These are phyloP conservation scores for Mucor circinelloides DNA, from an alignment of 371 early-diverging fungal genomes.

Conservation along the genomic window DNA sequence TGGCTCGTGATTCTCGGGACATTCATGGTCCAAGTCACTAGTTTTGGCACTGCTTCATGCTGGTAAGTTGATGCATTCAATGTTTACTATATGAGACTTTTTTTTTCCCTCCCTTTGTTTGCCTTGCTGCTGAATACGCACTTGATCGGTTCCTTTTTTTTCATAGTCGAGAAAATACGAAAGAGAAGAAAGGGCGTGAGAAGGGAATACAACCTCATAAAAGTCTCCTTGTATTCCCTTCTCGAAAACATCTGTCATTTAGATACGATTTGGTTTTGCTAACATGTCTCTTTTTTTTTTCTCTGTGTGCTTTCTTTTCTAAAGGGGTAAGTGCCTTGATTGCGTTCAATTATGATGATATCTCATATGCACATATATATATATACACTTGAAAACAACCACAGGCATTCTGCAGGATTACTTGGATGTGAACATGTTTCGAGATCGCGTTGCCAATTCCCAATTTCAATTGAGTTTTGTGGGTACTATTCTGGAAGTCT, in stretches of 20 bases:
- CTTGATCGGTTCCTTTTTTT: not conserved
- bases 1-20: slow-evolving; percentile 62
- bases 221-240: slow-evolving; percentile 11
- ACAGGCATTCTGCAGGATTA: slow-evolving; percentile 29
- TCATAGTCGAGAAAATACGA: not conserved
- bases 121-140: not conserved
- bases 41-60: slow-evolving; percentile 49
- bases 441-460: not conserved
- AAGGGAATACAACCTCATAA: slow-evolving; percentile 8
- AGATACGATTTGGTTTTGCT: not conserved
- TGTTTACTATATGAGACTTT: not conserved
- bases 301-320: not conserved
- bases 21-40: slow-evolving; percentile 57
- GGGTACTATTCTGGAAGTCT: slow-evolving; percentile 29
- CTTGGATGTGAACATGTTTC: slow-evolving; percentile 12
- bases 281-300: not conserved
- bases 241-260: not conserved
- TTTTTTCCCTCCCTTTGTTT: not conserved
- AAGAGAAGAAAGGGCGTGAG: not conserved
- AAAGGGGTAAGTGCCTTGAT: slow-evolving; percentile 5
- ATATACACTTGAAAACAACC: not conserved
- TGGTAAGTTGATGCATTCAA: slow-evolving; percentile 28
- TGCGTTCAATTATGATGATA: not conserved
- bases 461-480: slow-evolving; percentile 35
- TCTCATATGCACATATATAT: not conserved